Base-by-base conservation (phyloP, 768 basidiomycete genomes). In the Boletus subparvulus region DNA sequence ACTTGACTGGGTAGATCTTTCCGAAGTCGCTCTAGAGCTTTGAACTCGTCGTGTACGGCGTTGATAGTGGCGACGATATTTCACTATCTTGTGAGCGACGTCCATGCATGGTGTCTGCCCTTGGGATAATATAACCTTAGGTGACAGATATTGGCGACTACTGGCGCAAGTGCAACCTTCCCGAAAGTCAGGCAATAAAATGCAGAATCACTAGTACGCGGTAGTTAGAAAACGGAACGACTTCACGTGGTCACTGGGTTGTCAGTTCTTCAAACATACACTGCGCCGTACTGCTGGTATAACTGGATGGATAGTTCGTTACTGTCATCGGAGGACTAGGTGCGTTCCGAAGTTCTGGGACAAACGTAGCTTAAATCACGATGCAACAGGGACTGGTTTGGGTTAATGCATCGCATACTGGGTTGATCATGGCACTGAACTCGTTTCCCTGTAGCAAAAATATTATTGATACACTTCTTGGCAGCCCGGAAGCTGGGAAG, bases 311-410 rank as follows among this genome's bases (percentile, higher is more conserved):
- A 14, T n/a, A 61, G 49, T 46, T 39, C 28, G 12, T 51, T 28
- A n/a, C 58, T 24, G 54, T 46, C 26, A 19, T 41, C 11, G 48
- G 45, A 35, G 49, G 58, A 17, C 30, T 60, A 36, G 58, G 50
- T 56, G 33, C 30, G 49, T 46, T 40, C 39, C 14, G 26, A 24
- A 8, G 24, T 44, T 21, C 30, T n/a, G 30, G 32, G 30, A 44
- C 5, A 51, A 35, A 35, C 12, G 14, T 19, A 21, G 19, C 21
- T n/a, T 17, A 35, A 35, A 36, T 33, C 35, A 14, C 24, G 42
- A 50, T 37, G n/a, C 6, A 42, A 47, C 32, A 58, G 61, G 59
- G 21, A 28, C 44, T 37, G 47, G 50, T 33, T 44, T 52, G 30
- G 51, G 62, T 63, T 3, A 50, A 45, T 37, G 44, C 14, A 46